These are phyloP conservation scores for Aurinia saxatilis DNA, from an alignment of 345 rosid genomes.

Conservation along the genomic window DNA sequence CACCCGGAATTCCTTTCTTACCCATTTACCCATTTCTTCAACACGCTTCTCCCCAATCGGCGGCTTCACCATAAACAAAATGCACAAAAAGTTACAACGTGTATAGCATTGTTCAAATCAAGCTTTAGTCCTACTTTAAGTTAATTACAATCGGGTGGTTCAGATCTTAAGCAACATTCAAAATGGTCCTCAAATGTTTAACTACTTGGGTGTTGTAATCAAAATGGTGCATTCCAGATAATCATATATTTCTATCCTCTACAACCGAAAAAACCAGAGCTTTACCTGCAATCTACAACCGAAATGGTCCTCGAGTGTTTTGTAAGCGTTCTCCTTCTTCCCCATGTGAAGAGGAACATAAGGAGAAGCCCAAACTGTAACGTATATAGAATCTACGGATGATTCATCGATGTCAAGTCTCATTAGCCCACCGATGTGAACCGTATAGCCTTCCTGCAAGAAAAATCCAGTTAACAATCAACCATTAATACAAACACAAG, in stretches of 20 bases:
- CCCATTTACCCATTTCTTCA: conserved; percentile 78
- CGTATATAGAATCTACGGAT: conserved; percentile 68
- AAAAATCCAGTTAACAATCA: conserved; percentile 7
- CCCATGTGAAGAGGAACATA: conserved; percentile 92
- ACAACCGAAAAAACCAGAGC: neutral
- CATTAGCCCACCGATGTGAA: conserved; percentile 86
- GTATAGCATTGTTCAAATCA: neutral
- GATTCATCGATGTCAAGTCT: conserved; percentile 75
- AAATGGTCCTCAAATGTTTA: neutral
- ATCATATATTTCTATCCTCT: neutral
- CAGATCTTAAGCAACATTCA: neutral
- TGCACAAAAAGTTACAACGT: conserved; percentile 11
- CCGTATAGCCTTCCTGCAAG: conserved; percentile 64
- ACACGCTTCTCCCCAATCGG: conserved; percentile 77
- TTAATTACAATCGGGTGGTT: neutral
- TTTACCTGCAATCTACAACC: conserved; percentile 81
- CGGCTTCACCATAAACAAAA: conserved; percentile 41
- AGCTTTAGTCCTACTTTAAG: neutral
- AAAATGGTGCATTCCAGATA: neutral
- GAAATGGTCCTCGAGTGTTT: conserved; percentile 62
- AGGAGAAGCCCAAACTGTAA: conserved; percentile 92
- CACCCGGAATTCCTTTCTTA: conserved; percentile 53
- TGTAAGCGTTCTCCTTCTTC: conserved; percentile 65
- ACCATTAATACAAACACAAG: neutral
- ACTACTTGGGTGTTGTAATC: neutral